Conservation (phyloP, 345 rosid genomes). For the Arabidopsis suecica region DNA sequence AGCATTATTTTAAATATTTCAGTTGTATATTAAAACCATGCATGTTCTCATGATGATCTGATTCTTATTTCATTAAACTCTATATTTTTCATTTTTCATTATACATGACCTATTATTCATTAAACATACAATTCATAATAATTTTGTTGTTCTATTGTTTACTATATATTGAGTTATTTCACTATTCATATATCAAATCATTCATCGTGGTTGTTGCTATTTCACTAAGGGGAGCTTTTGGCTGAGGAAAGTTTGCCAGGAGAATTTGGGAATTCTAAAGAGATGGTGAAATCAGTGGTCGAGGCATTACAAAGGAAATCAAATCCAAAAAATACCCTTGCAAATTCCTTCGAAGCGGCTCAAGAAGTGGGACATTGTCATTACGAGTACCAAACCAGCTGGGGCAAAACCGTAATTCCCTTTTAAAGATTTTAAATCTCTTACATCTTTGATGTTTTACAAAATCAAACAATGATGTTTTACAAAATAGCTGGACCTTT, state of each 20-base stretch:
- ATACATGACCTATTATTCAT: too few relatives aligned
- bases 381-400: conserved; percentile 54
- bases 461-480: too few relatives aligned
- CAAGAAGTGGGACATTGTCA: conserved; percentile 48
- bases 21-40: neutral
- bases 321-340: neutral
- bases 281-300: conserved; percentile 46
- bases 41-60: neutral
- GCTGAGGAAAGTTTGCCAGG: conserved; percentile 11
- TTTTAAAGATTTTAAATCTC: neutral
- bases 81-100: too few relatives aligned
- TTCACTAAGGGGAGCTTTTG: conserved; percentile 33
- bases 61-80: neutral
- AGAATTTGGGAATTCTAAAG: conserved; percentile 58
- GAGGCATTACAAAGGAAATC: conserved; percentile 51
- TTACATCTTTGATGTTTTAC: too few relatives aligned
- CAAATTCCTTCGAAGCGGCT: conserved; percentile 45
- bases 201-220: neutral
- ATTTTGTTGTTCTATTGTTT: too few relatives aligned
- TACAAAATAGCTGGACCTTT: neutral
- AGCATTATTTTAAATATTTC: neutral
- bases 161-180: too few relatives aligned
- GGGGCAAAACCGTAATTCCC: conserved; percentile 56
- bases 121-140: too few relatives aligned
- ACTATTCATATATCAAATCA: too few relatives aligned